Base-by-base conservation (phyloP, 495 filamentous ascomycete genomes). In the Tetracladium setigerum region DNA sequence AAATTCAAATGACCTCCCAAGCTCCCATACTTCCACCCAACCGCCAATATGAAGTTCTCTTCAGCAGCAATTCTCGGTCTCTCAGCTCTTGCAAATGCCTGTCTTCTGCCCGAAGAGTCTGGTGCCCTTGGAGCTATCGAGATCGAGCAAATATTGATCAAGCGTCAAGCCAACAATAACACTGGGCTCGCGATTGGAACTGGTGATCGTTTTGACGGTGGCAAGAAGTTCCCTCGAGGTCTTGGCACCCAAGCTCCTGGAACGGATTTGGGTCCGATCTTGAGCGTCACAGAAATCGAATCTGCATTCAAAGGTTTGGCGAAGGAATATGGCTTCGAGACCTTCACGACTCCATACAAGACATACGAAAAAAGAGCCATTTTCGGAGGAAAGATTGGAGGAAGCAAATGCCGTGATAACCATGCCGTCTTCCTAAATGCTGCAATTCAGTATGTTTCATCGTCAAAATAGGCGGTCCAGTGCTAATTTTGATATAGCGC, bases 361-460 rank as follows among this genome's bases (percentile, higher is more conserved):
- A 65, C 64, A 17, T 64, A 59, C 50, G 52, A 63, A 11, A 60
- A 61, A 15, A 44, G 52, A 7, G 49, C 53, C 7, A 45, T 58
- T 19, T 37, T 46, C 10, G 59, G 56, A 11, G 56, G 39, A 30
- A 56, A 53, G 33, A 39, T 62, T 24, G 60, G 56, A 18, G 62
- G 54, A 41, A 51, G 47, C 11, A 41, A 37, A 10, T 45, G 44
- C 30, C 41, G 34, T 15, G 33, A 58, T 32, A 46, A 52, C 17
- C 59, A 62, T 41, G 56, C 59, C 35, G 53, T 67, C 3, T 67
- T 59, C 40, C 41, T 67, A 34, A 61, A 49, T 24, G 54, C 61
- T 16, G 57, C 46, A 37, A 58, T 66, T 17, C 65, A 68, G 22
- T 27, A 3, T 7, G 22, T 27, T 27, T 27, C n/a, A n/a, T 45